Conservation (phyloP, 2,329 filamentous ascomycete genomes). For the Cladosporium sp. region DNA sequence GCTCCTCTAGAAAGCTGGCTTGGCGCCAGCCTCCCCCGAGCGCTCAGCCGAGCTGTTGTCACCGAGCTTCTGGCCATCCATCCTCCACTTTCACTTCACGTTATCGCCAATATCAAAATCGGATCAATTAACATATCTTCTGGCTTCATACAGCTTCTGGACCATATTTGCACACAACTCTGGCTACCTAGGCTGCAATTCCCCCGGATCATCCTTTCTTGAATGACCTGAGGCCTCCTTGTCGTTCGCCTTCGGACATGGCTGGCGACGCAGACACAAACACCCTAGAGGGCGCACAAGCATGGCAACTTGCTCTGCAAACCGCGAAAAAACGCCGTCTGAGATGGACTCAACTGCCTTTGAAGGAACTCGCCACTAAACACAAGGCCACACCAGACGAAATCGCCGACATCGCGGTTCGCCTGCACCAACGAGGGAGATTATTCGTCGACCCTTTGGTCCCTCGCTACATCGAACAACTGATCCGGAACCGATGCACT, state of each 20-base stretch:
- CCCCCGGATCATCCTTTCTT: background rate
- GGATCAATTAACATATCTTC: background rate
- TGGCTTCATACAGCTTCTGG: no score
- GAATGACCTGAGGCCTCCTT: background rate
- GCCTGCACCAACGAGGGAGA: conserved; percentile 17
- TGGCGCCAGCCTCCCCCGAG: no score
- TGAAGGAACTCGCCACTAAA: conserved; percentile 18
- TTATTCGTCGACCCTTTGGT: conserved; percentile 27
- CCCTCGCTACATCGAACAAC: conserved; percentile 23
- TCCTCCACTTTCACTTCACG: no score
- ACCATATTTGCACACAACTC: background rate
- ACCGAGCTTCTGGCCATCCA: no score
- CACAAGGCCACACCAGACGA: conserved; percentile 15
- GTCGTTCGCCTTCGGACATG: background rate
- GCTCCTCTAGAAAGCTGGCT: no score
- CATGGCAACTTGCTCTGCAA: conserved; percentile 3
- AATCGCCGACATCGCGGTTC: conserved; percentile 23
- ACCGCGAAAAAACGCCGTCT: background rate
- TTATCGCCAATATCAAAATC: background rate
- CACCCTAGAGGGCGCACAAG: background rate
- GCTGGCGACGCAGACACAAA: background rate
- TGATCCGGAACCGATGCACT: conserved; percentile 23
- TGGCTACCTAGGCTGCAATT: background rate
- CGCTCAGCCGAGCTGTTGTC: no score
- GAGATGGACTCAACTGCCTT: conserved; percentile 9